phyloP scores from a whole-genome alignment of 179 eudicot species.

The Heliamphora pulchella region DNA sequence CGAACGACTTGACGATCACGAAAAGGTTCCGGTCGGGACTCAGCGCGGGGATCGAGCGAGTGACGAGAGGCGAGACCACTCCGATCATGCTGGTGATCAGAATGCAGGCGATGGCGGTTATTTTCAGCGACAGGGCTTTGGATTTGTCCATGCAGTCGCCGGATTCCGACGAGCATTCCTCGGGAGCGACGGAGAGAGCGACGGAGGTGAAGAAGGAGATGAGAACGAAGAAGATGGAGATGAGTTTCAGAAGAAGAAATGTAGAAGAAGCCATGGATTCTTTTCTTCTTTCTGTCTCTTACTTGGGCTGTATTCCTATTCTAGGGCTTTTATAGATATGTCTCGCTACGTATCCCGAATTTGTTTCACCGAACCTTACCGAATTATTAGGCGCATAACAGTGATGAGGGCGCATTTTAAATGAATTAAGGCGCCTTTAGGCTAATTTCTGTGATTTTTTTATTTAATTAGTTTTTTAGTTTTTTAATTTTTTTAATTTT shows the following conservation, averaged over 20 bases:
- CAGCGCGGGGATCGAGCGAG: constrained; percentile 32
- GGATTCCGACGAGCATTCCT: constrained; percentile 18
- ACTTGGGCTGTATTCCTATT: too few relatives aligned
- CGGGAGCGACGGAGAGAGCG: constrained; percentile 18
- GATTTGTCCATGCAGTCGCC: constrained; percentile 37
- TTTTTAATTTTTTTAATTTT: too few relatives aligned
- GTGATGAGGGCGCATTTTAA: too few relatives aligned
- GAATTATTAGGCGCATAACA: too few relatives aligned
- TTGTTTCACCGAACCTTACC: too few relatives aligned
- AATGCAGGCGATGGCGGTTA: constrained; percentile 38
- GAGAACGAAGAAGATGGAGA: constrained; percentile 24
- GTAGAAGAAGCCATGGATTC: constrained; percentile 12
- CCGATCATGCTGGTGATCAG: constrained; percentile 43
- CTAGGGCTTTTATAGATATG: too few relatives aligned
- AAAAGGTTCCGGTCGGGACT: constrained; percentile 37
- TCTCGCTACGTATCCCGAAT: too few relatives aligned
- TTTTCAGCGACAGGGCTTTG: constrained; percentile 34
- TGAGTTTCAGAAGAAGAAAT: neutral
- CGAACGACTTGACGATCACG: constrained; percentile 44
- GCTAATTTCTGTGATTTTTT: too few relatives aligned
- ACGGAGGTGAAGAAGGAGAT: constrained; percentile 20
- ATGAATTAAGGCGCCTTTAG: too few relatives aligned
- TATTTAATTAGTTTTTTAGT: too few relatives aligned
- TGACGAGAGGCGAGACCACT: constrained; percentile 36
- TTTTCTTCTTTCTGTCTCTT: neutral